Base-by-base conservation (phyloP, 2,329 filamentous ascomycete genomes). In the Fusarium clavum region DNA sequence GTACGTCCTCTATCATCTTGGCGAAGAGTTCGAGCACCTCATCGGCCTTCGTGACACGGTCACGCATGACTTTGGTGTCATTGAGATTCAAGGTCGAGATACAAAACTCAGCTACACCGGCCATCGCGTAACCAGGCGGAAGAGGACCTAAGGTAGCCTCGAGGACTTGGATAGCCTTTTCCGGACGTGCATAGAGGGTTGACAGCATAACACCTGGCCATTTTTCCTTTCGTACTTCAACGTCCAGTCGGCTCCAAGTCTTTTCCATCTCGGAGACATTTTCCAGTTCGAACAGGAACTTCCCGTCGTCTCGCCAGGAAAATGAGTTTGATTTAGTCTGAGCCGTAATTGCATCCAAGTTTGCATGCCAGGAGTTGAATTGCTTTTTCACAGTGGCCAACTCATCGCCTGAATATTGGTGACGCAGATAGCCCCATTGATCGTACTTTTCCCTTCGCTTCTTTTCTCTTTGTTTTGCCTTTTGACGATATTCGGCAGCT, bases 171-270 rank as follows among this genome's bases (percentile, higher is more conserved):
- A 48, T 52, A 4, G 77, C 76, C 56, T 77, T 79, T 12, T 75
- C 73, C 2, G 81, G 81, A n/a, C 66, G 72, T 10, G 61, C 66
- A 43, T 75, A 70, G 38, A 84, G 57, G 2, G 80, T 77, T 3
- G 79, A 79, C 8, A 83, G 62, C 76, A 84, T 81, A 20, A 77
- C 52, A 8, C 60, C 51, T 7, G 76, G 77, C 81, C 80, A 83
- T 29, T 66, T 66, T 13, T 64, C 41, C 29, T 64, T 64, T 29
- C 79, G 75, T 48, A 62, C 57, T 25, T 77, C 66, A 3, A 60
- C 11, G 5, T 79, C 71, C 8, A 80, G 54, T 11, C 53, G 52
- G 14, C 73, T 57, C 80, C 83, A 83, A 2, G 75, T 74, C 13
- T 64, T 69, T 24, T 70, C 74, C 78, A 84, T 81, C 9, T 65